Evolutionary conservation across 805 yeast species (phyloP).

Genomic region (Hanseniaspora osmophila): DNA sequence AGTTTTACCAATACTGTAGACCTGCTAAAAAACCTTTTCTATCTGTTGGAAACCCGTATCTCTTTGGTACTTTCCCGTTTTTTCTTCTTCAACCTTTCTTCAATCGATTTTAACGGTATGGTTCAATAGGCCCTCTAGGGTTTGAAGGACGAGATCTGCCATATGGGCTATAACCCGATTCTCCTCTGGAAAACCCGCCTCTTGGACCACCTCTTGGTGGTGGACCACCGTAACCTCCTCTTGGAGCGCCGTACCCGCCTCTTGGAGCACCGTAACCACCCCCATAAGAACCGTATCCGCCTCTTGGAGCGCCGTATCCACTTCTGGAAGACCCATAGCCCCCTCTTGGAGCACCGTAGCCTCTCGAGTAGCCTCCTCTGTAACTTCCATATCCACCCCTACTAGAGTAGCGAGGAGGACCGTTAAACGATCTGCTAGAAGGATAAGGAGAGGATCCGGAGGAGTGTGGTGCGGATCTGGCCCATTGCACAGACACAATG

Average conservation of each 20-base stretch:
- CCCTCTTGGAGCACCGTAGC: slow-evolving; percentile 9
- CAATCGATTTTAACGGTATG: not conserved
- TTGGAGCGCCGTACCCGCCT: slow-evolving; percentile 6
- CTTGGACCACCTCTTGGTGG: slow-evolving; percentile 1
- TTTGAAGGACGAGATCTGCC: not conserved
- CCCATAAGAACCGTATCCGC: slow-evolving; percentile 13
- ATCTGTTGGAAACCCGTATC: too few relatives aligned
- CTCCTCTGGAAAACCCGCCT: not conserved
- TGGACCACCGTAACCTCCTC: not conserved
- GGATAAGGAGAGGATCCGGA: slow-evolving; percentile 7
- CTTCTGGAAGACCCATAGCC: slow-evolving; percentile 10
- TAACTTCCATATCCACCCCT: not conserved
- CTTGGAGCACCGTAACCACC: slow-evolving; percentile 10
- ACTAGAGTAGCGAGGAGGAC: not conserved
- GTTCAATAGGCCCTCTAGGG: slow-evolving; percentile 1
- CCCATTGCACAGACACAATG: slow-evolving; percentile 39
- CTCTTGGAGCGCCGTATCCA: slow-evolving; percentile 6
- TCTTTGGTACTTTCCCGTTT: too few relatives aligned
- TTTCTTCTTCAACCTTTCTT: too few relatives aligned
- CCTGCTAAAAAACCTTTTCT: too few relatives aligned
- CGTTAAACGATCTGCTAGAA: slow-evolving; percentile 2
- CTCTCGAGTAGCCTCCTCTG: slow-evolving; percentile 4
- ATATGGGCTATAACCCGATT: not conserved
- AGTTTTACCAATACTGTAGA: too few relatives aligned
- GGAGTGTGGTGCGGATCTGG: slow-evolving; percentile 39